Conservation (phyloP, 2,329 filamentous ascomycete genomes). For the Xenosphaeropsis pyriputrescens region DNA sequence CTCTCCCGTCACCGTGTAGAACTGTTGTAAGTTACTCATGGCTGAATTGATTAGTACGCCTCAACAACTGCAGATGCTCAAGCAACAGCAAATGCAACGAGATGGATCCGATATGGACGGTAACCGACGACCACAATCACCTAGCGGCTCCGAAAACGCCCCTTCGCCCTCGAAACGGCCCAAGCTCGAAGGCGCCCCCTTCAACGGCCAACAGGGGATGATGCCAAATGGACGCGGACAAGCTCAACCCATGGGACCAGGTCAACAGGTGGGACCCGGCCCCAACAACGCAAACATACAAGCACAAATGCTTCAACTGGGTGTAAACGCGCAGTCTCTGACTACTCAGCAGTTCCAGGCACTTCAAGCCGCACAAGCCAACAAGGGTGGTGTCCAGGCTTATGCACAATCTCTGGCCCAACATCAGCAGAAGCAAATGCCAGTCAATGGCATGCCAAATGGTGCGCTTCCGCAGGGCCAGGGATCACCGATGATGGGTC, state of each 20-base stretch:
- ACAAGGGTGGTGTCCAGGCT: constrained; percentile 55
- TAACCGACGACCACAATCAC: constrained; percentile 63
- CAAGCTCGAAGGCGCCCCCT: constrained; percentile 60
- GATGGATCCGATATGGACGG: constrained; percentile 80
- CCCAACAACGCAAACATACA: constrained; percentile 30
- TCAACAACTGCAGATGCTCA: constrained; percentile 57
- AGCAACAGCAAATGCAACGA: constrained; percentile 73
- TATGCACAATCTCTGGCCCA: constrained; percentile 77
- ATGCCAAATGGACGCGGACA: constrained; percentile 60
- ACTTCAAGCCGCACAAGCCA: constrained; percentile 24
- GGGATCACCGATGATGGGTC: constrained; percentile 70
- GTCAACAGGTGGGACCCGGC: constrained; percentile 46
- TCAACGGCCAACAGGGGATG: constrained; percentile 56
- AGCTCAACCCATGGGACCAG: constrained; percentile 52
- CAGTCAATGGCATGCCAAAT: constrained; percentile 70
- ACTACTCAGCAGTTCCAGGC: constrained; percentile 62
- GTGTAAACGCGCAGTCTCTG: constrained; percentile 62
- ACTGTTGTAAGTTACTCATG: background rate
- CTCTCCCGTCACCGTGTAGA: constrained; percentile 4
- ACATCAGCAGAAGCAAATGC: constrained; percentile 69
- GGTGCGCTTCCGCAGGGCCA: constrained; percentile 57
- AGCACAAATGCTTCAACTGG: constrained; percentile 50
- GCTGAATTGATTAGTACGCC: constrained; percentile 21
- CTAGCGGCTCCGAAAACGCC: constrained; percentile 70
- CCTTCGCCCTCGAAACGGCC: constrained; percentile 86